Percentiles rank a stretch among this genome's conserved stretches.
phyloP scores from a whole-genome alignment of 306 rosid genomes.

The Quercus gilva region DNA sequence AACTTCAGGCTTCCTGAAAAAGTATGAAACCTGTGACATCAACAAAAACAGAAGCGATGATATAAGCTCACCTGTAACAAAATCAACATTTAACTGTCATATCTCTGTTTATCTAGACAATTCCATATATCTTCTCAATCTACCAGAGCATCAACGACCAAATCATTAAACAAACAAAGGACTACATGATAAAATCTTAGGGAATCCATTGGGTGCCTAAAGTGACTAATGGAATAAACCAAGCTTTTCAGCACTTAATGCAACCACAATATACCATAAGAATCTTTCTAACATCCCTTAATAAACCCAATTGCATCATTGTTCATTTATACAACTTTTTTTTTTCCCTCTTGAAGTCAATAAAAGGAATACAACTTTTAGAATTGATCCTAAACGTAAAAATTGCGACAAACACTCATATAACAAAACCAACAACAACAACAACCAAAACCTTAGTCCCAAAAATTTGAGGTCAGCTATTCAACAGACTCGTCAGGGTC shows the following conservation, averaged over 20 bases:
- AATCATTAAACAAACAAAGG: neutral
- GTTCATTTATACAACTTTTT: no score
- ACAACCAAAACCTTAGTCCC: no score
- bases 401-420: no score
- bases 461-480: no score
- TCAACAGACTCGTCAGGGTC: no score
- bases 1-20: conserved; percentile 83
- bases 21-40: conserved; percentile 67
- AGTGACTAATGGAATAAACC: neutral
- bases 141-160: neutral
- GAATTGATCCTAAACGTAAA: no score
- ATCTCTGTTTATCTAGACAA: neutral
- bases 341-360: no score
- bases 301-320: no score
- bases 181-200: neutral
- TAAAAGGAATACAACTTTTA: no score
- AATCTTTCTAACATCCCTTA: neutral
- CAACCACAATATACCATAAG: neutral
- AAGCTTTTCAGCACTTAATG: neutral
- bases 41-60: conserved; percentile 1
- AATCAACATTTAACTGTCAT: neutral
- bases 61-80: conserved; percentile 4
- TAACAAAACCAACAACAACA: no score
- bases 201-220: neutral
- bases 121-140: neutral